Base-by-base conservation (phyloP, 257 asterid genomes). In the Echium plantagineum region DNA sequence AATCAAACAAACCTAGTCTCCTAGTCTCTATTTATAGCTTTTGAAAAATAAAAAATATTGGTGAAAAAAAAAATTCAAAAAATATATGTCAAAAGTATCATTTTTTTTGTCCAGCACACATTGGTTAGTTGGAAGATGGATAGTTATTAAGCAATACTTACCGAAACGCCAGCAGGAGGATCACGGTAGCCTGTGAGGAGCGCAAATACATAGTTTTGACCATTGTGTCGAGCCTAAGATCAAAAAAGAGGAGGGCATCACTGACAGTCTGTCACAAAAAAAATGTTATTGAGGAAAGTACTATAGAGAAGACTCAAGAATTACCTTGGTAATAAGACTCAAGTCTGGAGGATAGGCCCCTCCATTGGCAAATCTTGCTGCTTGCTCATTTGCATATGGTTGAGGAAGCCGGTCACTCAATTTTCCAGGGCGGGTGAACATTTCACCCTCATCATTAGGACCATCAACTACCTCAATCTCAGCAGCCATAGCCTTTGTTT, bases 301-400 rank as follows among this genome's bases (percentile, higher is more conserved):
- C 52, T 32, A 55, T 55, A 52, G 48, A 35, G 20, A 21, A 42
- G 57, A 68, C 66, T 30, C 57, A 65, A 67, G 26, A 66, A 66
- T 65, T 81, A 85, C 96, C 69, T 88, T 88, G 72, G 96, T 87
- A 18, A 42, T 42, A 42, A 42, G 49, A 79, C 96, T 87, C 73
- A 87, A 63, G 75, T 87, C 96, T 38, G 96, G 96, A 73, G 96
- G 96, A 76, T 88, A 88, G 69, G 96, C 96, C 57, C 96, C 96
- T 65, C 96, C 96, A 69, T 88, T 85, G 22, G 95, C 96, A 75
- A 85, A 85, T 77, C 96, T 80, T 74, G 96, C 96, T 13, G 96
- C 96, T 51, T 80, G 77, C 70, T 88, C 96, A 69, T 88, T 88
- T 52, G 83, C 9, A 71, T 88, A 88, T 58, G 96, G 96, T 82